Evolutionary conservation across 2,329 filamentous ascomycete species (phyloP), one percentile per base, ranked within the genome.

Genomic region (Trichophyton rubrum): DNA sequence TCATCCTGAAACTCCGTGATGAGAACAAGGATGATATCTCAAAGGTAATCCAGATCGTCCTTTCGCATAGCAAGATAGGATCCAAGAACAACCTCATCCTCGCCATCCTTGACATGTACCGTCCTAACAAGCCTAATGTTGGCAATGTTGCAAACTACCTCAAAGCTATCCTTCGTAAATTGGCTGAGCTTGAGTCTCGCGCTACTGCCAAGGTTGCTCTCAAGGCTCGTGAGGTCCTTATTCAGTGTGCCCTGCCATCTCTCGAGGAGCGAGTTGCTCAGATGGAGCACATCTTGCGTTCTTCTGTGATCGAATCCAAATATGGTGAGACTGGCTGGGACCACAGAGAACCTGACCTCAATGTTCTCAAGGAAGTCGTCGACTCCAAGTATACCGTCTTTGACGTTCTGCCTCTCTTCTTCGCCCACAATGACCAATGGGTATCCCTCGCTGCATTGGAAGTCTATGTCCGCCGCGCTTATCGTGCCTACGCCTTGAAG

Each of bases 351-450:
- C 93, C 93, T 56, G 89, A 87, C 75, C 79, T 95, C 59, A 88
- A 95, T 22, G 80, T 95, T 65, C 87, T 99, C 77, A 96, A 96
- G 80, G 93, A 99, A 75, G 91, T 99, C 35, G 90, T 99, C 59
- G 93, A 99, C 75, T 97, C 93, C 60, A 95, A 95, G 78, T 97
- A 95, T 79, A 97, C 92, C 47, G 93, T 99, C 65, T 96, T 96
- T 68, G 93, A 99, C 71, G 93, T 99, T 17, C 77, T 99, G 66
- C 88, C 92, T 6, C 85, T 90, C 61, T 99, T 99, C 84, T 99
- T 99, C 71, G 88, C 86, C 38, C 90, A 99, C 75, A 84, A 89
- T 47, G 93, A 99, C 70, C 86, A 90, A 11, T 97, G 90, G 89
- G 92, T 99, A 33, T 89, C 89, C 6, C 79, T 96, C 63, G 93